These are phyloP conservation scores for Ganoderma resinaceum DNA, from an alignment of 1,284 basidiomycete genomes.

Conservation along the genomic window DNA sequence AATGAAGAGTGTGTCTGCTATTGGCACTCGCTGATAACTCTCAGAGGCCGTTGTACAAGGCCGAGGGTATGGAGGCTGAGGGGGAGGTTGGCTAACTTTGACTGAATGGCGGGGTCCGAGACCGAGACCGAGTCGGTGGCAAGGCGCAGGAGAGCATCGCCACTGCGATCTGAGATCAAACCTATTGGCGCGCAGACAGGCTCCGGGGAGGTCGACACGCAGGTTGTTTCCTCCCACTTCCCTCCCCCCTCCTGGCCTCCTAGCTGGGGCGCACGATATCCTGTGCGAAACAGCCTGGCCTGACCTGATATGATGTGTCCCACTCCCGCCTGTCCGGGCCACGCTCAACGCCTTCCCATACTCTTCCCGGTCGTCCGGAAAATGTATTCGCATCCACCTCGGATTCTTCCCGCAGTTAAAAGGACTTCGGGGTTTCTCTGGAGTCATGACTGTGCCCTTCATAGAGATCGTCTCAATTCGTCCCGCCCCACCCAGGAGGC, in stretches of 20 bases:
- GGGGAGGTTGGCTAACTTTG: neutral
- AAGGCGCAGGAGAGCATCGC: neutral
- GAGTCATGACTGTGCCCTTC: slow-evolving; percentile 34
- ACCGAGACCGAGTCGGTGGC: too few species aligned
- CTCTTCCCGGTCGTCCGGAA: slow-evolving; percentile 35
- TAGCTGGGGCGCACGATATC: slow-evolving; percentile 32
- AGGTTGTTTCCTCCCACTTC: slow-evolving; percentile 10
- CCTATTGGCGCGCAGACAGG: neutral
- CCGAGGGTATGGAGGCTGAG: neutral
- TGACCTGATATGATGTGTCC: slow-evolving; percentile 31
- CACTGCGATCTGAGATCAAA: neutral
- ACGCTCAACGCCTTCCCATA: slow-evolving; percentile 33
- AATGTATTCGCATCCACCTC: slow-evolving; percentile 40
- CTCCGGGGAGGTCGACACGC: neutral
- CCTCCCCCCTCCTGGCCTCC: slow-evolving; percentile 35
- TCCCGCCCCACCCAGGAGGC: slow-evolving; percentile 1
- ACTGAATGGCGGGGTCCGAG: neutral
- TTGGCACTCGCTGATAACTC: neutral
- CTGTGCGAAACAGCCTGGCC: slow-evolving; percentile 34
- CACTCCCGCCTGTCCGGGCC: slow-evolving; percentile 31
- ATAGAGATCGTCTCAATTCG: slow-evolving; percentile 34
- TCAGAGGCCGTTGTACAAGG: neutral
- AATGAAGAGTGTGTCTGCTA: neutral
- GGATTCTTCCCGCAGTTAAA: slow-evolving; percentile 41
- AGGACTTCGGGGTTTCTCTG: slow-evolving; percentile 42